These are phyloP conservation scores for Talaromyces borbonicus DNA, from an alignment of 495 filamentous ascomycete species.

Conservation along the genomic window DNA sequence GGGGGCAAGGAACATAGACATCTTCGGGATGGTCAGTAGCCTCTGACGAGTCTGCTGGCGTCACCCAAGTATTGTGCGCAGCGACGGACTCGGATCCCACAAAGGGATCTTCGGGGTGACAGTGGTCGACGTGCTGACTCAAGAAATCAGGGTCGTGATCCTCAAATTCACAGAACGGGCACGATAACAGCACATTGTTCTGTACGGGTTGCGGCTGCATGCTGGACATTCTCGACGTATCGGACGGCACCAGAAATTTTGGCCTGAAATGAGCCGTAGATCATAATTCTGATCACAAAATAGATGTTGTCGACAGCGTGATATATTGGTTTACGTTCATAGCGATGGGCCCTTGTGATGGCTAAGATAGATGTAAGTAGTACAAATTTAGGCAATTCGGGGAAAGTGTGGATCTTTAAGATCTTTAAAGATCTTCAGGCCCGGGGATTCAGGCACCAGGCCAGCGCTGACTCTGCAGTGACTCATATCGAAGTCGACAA, in stretches of 20 bases:
- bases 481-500: too few species aligned
- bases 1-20: conserved; percentile 56
- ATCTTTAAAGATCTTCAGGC: neutral
- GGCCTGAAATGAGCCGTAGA: too few species aligned
- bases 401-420: too few species aligned
- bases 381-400: too few species aligned
- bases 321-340: too few species aligned
- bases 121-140: conserved; percentile 45
- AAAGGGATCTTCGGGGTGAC: conserved; percentile 42
- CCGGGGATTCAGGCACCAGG: neutral
- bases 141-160: conserved; percentile 40
- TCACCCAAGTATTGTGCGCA: conserved; percentile 2
- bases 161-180: conserved; percentile 47
- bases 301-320: too few species aligned
- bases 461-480: too few species aligned
- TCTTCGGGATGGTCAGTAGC: conserved; percentile 19
- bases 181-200: conserved; percentile 17
- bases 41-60: neutral
- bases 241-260: too few species aligned
- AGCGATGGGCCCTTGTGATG: too few species aligned
- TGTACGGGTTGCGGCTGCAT: conserved; percentile 10
- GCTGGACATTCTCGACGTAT: too few species aligned
- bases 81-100: conserved; percentile 38
- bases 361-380: too few species aligned
- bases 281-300: too few species aligned